Evolutionary conservation across 192 early-diverging fungal genomes (phyloP), one percentile per base, ranked within the genome.

Genomic region (Coemansia sp.): DNA sequence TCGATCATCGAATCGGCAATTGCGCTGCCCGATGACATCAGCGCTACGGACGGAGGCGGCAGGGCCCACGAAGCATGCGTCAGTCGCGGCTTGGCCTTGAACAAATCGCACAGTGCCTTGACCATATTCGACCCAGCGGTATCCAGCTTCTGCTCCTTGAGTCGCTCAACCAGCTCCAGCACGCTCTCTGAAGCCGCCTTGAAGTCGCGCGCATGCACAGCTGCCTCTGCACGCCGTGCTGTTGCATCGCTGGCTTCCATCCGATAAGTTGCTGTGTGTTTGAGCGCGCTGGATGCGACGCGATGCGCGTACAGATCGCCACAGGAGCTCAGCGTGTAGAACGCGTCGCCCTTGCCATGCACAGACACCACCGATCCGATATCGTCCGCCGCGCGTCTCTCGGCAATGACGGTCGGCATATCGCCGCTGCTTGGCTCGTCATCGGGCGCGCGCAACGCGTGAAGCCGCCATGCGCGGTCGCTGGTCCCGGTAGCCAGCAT

Each of bases 391-490:
- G 78, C 65, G 0, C 72, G 72, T 23, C 45, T 29, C 7, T 75
- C 78, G 0, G 68, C 68, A 5, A 75, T 59, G 6, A 75, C 59
- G 3, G 50, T 9, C 8, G 61, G 9, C 10, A 17, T 13, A 17
- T 28, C 56, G 50, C 33, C 8, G 53, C 28, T 25, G 60, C 14
- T 10, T 13, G n/a, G n/a, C n/a, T 15, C 50, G 19, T n/a, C 60
- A 4, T 23, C 36, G 2, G 33, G 57, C 0, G 53, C 47, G 20
- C 72, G 70, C 63, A 83, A 48, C 19, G 82, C 55, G 68, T 86
- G 87, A 28, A 86, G 75, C 54, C 86, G 75, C 75, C 83, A 84
- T 22, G 81, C 55, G 22, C 78, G 56, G 67, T 89, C 88, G 55
- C 70, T 69, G 20, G 84, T 81, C 1, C 80, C 88, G 0, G 85